Conservation (phyloP, 208 protist genomes). For the Acanthamoeba healyi region DNA sequence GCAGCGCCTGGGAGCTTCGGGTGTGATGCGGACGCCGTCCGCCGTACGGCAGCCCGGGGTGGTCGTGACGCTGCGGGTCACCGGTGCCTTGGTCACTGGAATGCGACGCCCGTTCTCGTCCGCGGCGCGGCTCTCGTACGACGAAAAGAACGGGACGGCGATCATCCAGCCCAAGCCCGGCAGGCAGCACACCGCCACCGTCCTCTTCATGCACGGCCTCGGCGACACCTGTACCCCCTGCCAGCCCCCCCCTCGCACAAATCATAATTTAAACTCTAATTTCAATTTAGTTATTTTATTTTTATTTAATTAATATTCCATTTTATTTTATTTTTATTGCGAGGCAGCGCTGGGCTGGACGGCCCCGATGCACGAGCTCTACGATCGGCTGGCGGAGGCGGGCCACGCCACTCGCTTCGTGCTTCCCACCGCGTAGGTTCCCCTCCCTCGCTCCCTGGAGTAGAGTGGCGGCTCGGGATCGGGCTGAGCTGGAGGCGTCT, state of each 20-base stretch:
- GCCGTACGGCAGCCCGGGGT: no score
- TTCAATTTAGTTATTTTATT: not conserved
- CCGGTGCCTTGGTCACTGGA: not conserved
- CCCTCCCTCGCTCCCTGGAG: not conserved
- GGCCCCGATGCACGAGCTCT: not conserved
- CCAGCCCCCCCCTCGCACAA: not conserved
- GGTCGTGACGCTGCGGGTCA: no score
- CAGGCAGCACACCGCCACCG: slow-evolving; percentile 77
- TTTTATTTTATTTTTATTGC: no score
- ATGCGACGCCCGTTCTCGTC: not conserved
- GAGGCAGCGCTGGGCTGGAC: slow-evolving; percentile 90
- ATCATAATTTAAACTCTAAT: not conserved
- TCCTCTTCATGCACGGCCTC: slow-evolving; percentile 94
- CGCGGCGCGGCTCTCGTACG: not conserved
- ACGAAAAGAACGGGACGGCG: not conserved
- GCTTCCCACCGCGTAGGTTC: not conserved
- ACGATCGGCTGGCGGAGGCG: not conserved
- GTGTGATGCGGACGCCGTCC: no score
- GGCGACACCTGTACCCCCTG: slow-evolving; percentile 89
- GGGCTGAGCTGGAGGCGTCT: no score
- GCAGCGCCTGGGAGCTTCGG: no score
- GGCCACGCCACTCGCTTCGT: not conserved
- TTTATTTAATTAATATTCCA: not conserved
- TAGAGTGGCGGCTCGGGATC: no score
- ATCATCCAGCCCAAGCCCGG: not conserved